Evolutionary conservation across 2,329 filamentous ascomycete species (phyloP).

Genomic region (Ascosphaera apis): DNA sequence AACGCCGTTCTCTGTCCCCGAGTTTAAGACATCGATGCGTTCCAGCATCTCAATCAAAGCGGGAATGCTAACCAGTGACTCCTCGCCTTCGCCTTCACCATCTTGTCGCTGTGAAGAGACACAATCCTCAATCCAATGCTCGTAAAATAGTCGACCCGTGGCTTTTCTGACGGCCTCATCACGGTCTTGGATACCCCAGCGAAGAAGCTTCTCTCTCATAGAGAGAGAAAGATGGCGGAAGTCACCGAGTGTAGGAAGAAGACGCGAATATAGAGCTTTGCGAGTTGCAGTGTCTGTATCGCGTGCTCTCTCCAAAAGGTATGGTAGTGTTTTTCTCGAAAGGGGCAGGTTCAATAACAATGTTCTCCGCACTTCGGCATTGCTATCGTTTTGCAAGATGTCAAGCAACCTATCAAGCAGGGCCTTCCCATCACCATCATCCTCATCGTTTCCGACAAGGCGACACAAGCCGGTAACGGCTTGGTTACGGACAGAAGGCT

Average conservation of each 20-base stretch:
- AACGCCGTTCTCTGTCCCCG: constrained; percentile 71
- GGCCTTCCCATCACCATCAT: constrained; percentile 38
- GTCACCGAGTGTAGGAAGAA: constrained; percentile 74
- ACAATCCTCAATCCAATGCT: constrained; percentile 96
- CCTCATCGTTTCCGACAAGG: constrained; percentile 50
- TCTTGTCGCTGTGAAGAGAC: constrained; percentile 41
- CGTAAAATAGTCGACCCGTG: constrained; percentile 68
- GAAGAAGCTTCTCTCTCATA: constrained; percentile 82
- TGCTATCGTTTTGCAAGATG: constrained; percentile 79
- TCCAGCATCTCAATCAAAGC: constrained; percentile 77
- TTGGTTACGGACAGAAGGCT: constrained; percentile 75
- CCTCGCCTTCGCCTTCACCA: constrained; percentile 25
- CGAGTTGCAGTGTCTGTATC: constrained; percentile 71
- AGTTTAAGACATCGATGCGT: constrained; percentile 79
- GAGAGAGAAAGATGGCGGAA: constrained; percentile 82
- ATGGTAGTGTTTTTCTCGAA: constrained; percentile 57
- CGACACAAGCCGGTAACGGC: constrained; percentile 77
- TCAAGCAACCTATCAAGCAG: constrained; percentile 66
- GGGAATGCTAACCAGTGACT: constrained; percentile 41
- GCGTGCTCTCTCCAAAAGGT: constrained; percentile 69
- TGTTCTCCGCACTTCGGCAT: constrained; percentile 74
- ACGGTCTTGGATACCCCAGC: constrained; percentile 83
- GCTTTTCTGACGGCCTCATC: constrained; percentile 89
- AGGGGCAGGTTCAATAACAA: constrained; percentile 81
- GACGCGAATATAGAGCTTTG: constrained; percentile 61